These are phyloP conservation scores for Nemania sp. DNA, from an alignment of 2,329 filamentous ascomycete genomes.

Conservation along the genomic window DNA sequence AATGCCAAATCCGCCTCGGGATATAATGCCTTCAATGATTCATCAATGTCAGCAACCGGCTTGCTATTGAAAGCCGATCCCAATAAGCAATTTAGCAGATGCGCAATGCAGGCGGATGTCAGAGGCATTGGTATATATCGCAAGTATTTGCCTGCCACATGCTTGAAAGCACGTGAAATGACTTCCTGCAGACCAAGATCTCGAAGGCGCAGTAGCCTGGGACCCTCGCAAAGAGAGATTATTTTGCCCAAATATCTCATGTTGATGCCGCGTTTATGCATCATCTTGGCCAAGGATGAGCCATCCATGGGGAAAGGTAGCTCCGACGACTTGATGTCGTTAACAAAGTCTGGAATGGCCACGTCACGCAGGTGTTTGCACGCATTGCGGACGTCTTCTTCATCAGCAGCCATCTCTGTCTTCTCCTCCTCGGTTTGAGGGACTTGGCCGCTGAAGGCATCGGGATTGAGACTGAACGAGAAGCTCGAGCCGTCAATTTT, in stretches of 20 bases:
- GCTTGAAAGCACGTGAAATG: conserved; percentile 94
- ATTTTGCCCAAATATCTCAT: conserved; percentile 92
- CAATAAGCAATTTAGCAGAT: conserved; percentile 91
- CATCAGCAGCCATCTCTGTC: conserved; percentile 78
- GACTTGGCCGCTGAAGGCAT: conserved; percentile 90
- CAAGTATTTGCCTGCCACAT: conserved; percentile 79
- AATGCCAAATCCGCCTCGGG: conserved; percentile 82
- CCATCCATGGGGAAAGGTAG: conserved; percentile 99
- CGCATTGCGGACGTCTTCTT: conserved; percentile 83
- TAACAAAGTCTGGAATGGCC: conserved; percentile 81
- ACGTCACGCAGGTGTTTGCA: conserved; percentile 77
- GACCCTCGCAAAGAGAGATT: conserved; percentile 69
- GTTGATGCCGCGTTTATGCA: conserved; percentile 98
- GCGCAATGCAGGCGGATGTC: conserved; percentile 77
- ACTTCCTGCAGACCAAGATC: conserved; percentile 87
- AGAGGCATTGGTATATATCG: conserved; percentile 79
- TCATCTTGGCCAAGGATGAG: conserved; percentile 81
- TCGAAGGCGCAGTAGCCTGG: conserved; percentile 76
- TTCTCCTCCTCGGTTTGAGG: conserved; percentile 92
- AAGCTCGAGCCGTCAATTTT: conserved; percentile 87
- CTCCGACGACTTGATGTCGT: conserved; percentile 88
- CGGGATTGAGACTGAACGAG: conserved; percentile 87
- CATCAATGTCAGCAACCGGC: conserved; percentile 77
- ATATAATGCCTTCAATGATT: conserved; percentile 75
- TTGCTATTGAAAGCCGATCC: conserved; percentile 76